These are phyloP conservation scores for Malassezia vespertilionis DNA, from an alignment of 1,284 basidiomycete genomes.

Conservation along the genomic window DNA sequence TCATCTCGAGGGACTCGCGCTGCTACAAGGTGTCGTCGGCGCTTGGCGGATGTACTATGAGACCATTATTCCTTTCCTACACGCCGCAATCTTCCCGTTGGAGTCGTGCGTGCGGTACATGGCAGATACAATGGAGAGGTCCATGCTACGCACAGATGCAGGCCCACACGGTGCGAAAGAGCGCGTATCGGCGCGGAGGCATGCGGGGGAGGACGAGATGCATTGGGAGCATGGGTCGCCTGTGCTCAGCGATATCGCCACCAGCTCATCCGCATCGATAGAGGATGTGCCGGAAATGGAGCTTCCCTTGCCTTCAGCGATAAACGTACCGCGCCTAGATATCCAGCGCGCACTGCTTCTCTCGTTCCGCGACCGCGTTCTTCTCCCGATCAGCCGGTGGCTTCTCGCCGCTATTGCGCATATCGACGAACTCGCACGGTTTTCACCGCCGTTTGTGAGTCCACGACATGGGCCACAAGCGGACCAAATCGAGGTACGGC, in stretches of 20 bases:
- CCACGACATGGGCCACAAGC: background rate
- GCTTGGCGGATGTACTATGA: constrained; percentile 92
- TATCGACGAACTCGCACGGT: constrained; percentile 16
- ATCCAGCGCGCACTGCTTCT: constrained; percentile 66
- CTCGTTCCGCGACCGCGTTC: constrained; percentile 62
- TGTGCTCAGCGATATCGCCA: too few relatives aligned
- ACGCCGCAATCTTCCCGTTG: constrained; percentile 54
- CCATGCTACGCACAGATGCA: too few relatives aligned
- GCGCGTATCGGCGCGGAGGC: too few relatives aligned
- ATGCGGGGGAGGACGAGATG: too few relatives aligned
- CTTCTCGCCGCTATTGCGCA: constrained; percentile 27
- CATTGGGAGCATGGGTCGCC: too few relatives aligned
- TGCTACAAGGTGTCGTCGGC: constrained; percentile 68
- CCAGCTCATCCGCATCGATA: too few relatives aligned
- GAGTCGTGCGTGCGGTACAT: constrained; percentile 30
- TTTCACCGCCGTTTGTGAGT: background rate
- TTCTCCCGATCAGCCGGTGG: constrained; percentile 34
- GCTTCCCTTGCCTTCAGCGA: too few relatives aligned
- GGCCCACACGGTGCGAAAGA: too few relatives aligned
- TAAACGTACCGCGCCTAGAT: constrained; percentile 40
- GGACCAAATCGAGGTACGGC: background rate
- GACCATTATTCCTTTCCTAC: constrained; percentile 75
- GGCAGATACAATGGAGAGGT: too few relatives aligned
- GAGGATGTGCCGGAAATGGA: too few relatives aligned
- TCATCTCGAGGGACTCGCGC: constrained; percentile 54